These are phyloP conservation scores for Volvox reticuliferus DNA, from an alignment of 139 green algal species.

Conservation along the genomic window DNA sequence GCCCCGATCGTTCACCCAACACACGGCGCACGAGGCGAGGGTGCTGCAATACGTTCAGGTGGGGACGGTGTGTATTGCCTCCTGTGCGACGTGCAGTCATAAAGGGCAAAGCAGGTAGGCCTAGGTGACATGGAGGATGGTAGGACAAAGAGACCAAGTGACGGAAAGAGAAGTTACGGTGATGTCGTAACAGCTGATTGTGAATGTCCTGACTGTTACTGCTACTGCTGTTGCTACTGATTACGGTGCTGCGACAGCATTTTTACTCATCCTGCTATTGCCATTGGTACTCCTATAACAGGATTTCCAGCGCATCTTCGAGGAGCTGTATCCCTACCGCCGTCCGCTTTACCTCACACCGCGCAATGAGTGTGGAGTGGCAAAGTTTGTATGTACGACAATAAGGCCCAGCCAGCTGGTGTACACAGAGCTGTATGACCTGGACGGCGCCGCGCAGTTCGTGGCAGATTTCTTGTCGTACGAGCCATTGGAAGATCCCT, in stretches of 20 bases:
- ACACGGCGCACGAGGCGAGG: conserved; percentile 65
- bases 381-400: conserved; percentile 89
- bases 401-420: conserved; percentile 70
- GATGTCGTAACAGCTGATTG: no score
- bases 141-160: no score
- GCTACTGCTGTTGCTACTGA: no score
- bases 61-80: neutral
- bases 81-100: no score
- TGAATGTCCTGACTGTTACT: no score
- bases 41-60: conserved; percentile 74
- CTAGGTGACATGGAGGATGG: no score
- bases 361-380: conserved; percentile 85
- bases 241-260: no score
- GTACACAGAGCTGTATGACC: conserved; percentile 71
- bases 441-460: conserved; percentile 78
- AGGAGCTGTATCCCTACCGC: conserved; percentile 83
- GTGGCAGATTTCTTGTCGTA: conserved; percentile 85
- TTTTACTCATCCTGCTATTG: no score
- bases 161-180: no score
- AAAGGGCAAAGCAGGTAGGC: no score
- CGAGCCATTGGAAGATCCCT: conserved; percentile 83
- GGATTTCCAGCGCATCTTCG: conserved; percentile 76
- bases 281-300: neutral
- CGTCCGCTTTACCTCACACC: conserved; percentile 78
- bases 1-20: conserved; percentile 64